phyloP scores from a whole-genome alignment of 2,329 filamentous ascomycete species.

The Talaromyces albobiverticillius region DNA sequence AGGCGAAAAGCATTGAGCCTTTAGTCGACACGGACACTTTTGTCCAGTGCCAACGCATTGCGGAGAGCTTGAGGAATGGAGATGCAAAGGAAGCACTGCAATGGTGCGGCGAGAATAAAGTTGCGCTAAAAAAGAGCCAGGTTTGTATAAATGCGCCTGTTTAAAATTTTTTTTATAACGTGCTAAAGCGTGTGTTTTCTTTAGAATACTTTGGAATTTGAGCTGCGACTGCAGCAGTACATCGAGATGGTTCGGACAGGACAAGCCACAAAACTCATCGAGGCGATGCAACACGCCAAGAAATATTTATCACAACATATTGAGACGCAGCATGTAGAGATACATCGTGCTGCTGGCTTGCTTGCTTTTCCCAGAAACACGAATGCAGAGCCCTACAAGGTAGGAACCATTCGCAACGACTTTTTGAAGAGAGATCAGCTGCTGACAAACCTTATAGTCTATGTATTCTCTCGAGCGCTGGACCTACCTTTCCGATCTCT shows the following conservation, averaged over 20 bases:
- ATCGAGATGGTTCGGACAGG: constrained; percentile 79
- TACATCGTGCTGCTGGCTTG: constrained; percentile 72
- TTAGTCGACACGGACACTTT: constrained; percentile 90
- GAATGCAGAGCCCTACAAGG: constrained; percentile 58
- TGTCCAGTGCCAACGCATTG: constrained; percentile 73
- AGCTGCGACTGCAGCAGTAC: constrained; percentile 90
- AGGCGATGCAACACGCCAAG: constrained; percentile 77
- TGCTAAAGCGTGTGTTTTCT: neutral
- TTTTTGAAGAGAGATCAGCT: neutral
- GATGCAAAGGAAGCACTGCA: constrained; percentile 75
- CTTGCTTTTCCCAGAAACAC: constrained; percentile 69
- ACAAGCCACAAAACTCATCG: constrained; percentile 62
- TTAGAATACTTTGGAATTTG: constrained; percentile 82
- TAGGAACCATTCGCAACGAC: constrained; percentile 29
- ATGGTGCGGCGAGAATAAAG: constrained; percentile 94
- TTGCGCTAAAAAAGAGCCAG: constrained; percentile 82
- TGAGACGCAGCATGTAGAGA: constrained; percentile 65
- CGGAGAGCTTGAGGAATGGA: constrained; percentile 66
- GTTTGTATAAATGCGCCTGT: constrained; percentile 45
- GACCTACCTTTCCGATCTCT: constrained; percentile 72
- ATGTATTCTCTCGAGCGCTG: constrained; percentile 75
- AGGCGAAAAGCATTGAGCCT: constrained; percentile 71
- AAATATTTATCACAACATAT: constrained; percentile 74
- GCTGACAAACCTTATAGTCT: constrained; percentile 44
- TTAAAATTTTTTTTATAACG: constrained; percentile 7